Base-by-base conservation (phyloP, 2,329 filamentous ascomycete genomes). In the Nemania serpens region DNA sequence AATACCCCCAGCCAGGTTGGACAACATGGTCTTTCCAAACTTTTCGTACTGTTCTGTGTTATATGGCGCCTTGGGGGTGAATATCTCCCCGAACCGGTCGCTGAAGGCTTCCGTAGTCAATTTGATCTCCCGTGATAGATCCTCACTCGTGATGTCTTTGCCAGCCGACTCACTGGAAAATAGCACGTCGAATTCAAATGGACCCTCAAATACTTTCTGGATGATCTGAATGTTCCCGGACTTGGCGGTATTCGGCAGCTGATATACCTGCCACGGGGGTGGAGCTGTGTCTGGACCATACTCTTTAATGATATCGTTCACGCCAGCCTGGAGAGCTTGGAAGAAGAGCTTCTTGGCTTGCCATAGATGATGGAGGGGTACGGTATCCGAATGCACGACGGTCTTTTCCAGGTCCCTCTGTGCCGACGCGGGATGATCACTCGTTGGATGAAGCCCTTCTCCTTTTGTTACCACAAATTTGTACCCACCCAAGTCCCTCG, bases 151-250 rank as follows among this genome's bases (percentile, higher is more conserved):
- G 37, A 85, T 66, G 17, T 83, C 80, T 66, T 81, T 79, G 33
- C 78, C 76, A 3, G 88, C 84, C 17, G 91, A 93, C 13, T 79
- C 87, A 61, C 93, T 96, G 4, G 91, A 92, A 78, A 93, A 97
- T 50, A 98, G 82, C 55, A 98, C 82, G 73, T 98, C 95, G 69
- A 98, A 98, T 79, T 93, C 92, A 71, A 98, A 99, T 1, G 88
- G 76, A 1, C 95, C 94, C 69, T 93, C 85, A 69, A 97, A 98
- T 2, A 93, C 86, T 77, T 97, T 97, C 76, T 99, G 92, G 15
- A 98, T 82, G 42, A 97, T 78, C 66, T 99, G 94, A 13, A 91
- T 78, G 71, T 98, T 98, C 33, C 93, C 94, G 12, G 76, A 70
- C 5, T 84, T 86, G 2, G 90, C 88, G 34, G 78, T 76, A 73